A percentile compares a stretch with the other conserved stretches of the same genome.
Conservation (phyloP, 805 yeast species). For the Citeromyces nyonsensis region DNA sequence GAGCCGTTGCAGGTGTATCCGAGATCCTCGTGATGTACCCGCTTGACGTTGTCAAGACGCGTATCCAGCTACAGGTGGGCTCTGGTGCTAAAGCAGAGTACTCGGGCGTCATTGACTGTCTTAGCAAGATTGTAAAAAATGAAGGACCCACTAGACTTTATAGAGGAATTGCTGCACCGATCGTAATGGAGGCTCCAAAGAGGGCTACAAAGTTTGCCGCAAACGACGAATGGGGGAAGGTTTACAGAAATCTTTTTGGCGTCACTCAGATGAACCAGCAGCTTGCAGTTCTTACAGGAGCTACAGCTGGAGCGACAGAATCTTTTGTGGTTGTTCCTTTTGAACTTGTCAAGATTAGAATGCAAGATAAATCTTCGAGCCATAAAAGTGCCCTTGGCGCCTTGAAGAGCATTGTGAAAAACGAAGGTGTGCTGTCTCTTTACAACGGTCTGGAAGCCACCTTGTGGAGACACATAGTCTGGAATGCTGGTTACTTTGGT, state of each 20-base stretch:
- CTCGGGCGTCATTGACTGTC: constrained; percentile 72
- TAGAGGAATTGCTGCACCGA: constrained; percentile 92
- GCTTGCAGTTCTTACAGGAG: constrained; percentile 84
- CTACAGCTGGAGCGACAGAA: constrained; percentile 96
- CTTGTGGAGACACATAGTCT: constrained; percentile 86
- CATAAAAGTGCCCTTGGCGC: constrained; percentile 81
- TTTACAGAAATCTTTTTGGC: constrained; percentile 63
- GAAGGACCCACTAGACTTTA: constrained; percentile 81
- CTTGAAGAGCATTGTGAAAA: constrained; percentile 48
- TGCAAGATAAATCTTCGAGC: constrained; percentile 77
- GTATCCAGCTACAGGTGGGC: constrained; percentile 78
- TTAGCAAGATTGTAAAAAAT: constrained; percentile 65
- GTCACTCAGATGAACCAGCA: constrained; percentile 60
- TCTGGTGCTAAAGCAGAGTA: constrained; percentile 42
- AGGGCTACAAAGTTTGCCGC: constrained; percentile 98
- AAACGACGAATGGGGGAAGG: constrained; percentile 88
- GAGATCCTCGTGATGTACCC: constrained; percentile 95
- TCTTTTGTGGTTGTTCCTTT: constrained; percentile 96
- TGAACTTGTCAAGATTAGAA: constrained; percentile 86
- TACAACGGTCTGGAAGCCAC: constrained; percentile 96
- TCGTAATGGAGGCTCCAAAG: constrained; percentile 98
- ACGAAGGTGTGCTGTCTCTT: constrained; percentile 70
- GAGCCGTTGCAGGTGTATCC: constrained; percentile 94
- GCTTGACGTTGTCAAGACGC: constrained; percentile 89
- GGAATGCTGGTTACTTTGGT: constrained; percentile 99